Percentiles rank a stretch among this genome's conserved stretches.
Conservation (phyloP, 371 early-diverging fungal species). For the Lichtheimia hyalospora region DNA sequence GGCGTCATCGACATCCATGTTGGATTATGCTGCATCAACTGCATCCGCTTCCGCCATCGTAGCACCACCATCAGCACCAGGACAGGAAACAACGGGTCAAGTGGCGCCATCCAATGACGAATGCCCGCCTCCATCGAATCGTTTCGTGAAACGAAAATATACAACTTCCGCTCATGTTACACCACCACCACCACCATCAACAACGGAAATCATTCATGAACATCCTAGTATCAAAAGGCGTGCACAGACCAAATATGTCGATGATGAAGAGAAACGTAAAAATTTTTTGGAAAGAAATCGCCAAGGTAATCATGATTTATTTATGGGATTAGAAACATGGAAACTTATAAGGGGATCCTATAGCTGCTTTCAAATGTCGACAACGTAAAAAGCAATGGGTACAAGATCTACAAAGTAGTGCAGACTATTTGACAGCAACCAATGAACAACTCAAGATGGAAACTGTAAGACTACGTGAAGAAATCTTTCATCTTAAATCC, state of each 20-base stretch:
- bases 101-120: too few relatives aligned
- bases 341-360: neutral
- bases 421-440: constrained; percentile 47
- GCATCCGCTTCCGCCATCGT: neutral
- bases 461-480: constrained; percentile 46
- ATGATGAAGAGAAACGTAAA: constrained; percentile 68
- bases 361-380: constrained; percentile 70
- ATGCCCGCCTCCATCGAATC: too few relatives aligned
- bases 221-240: constrained; percentile 3
- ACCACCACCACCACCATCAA: neutral
- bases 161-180: neutral
- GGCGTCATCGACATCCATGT: neutral
- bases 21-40: too few relatives aligned
- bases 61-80: neutral
- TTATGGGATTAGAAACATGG: neutral
- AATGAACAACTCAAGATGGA: constrained; percentile 52
- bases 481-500: constrained; percentile 46
- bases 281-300: constrained; percentile 85
- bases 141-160: constrained; percentile 8
- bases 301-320: constrained; percentile 50
- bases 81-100: too few relatives aligned
- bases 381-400: constrained; percentile 69
- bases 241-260: constrained; percentile 18
- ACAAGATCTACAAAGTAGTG: constrained; percentile 51
- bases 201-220: neutral